phyloP scores from a whole-genome alignment of 352 stramenopile genomes.

The Thalassiosira mediterranea region DNA sequence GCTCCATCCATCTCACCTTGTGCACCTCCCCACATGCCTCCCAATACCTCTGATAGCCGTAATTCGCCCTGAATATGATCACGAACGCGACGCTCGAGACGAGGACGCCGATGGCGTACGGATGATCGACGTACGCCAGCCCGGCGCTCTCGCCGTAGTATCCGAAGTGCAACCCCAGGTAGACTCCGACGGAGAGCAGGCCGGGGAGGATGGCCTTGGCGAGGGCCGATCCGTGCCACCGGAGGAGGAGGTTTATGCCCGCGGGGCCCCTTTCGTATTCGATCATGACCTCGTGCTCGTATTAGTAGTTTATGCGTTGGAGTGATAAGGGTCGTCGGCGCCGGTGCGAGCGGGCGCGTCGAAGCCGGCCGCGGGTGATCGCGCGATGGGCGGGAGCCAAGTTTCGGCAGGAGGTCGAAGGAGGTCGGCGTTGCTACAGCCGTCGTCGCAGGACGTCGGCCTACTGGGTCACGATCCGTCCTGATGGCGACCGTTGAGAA shows the following conservation, averaged over 20 bases:
- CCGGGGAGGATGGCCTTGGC: slow-evolving; percentile 59
- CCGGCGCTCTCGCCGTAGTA: not conserved
- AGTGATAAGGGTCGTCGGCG: not conserved
- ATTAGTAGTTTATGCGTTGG: no score
- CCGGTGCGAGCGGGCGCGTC: no score
- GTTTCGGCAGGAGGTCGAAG: no score
- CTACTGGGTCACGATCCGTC: no score
- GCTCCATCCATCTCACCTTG: slow-evolving; percentile 43
- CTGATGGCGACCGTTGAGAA: no score
- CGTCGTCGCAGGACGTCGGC: no score
- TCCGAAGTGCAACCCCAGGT: slow-evolving; percentile 32
- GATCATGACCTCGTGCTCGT: slow-evolving; percentile 71
- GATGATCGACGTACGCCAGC: slow-evolving; percentile 59
- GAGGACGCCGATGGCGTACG: slow-evolving; percentile 66
- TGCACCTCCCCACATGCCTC: slow-evolving; percentile 51
- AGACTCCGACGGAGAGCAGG: slow-evolving; percentile 53
- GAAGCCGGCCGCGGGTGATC: no score
- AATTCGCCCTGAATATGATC: slow-evolving; percentile 70
- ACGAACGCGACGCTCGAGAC: slow-evolving; percentile 56
- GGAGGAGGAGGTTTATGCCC: slow-evolving; percentile 59
- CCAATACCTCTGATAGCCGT: slow-evolving; percentile 72
- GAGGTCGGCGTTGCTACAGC: no score
- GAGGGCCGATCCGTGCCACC: slow-evolving; percentile 59
- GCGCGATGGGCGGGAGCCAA: no score
- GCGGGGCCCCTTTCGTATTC: slow-evolving; percentile 62